Conservation (phyloP, 2,329 filamentous ascomycete species). For the Kalaharituber pfeilii region DNA sequence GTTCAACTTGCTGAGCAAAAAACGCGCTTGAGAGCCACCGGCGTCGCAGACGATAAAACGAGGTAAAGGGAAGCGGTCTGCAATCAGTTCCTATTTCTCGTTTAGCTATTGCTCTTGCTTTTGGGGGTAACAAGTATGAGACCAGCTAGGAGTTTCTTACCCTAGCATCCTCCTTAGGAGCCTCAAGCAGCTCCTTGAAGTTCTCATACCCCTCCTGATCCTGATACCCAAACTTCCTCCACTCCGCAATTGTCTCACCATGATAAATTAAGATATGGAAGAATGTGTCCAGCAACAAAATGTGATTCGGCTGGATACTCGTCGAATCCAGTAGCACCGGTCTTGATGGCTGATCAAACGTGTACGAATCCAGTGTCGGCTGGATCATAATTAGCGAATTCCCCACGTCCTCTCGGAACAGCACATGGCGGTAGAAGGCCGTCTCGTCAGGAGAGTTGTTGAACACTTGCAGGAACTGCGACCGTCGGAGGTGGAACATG, state of each 20-base stretch:
- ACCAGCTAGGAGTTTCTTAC: conserved; percentile 41
- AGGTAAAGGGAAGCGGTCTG: conserved; percentile 92
- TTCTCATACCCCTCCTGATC: conserved; percentile 98
- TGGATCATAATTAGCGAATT: conserved; percentile 99
- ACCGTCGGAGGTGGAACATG: conserved; percentile 96
- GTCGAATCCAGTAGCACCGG: conserved; percentile 93
- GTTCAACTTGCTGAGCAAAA: conserved; percentile 89
- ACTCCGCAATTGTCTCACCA: conserved; percentile 92
- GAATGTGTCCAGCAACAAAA: conserved; percentile 90
- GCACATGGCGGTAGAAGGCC: conserved; percentile 92
- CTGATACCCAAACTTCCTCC: conserved; percentile 95
- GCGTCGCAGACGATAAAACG: conserved; percentile 98
- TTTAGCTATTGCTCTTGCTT: conserved; percentile 5
- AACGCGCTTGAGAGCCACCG: conserved; percentile 94
- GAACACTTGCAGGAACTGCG: conserved; percentile 96
- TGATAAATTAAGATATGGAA: conserved; percentile 99
- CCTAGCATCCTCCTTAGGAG: conserved; percentile 90
- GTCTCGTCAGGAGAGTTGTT: conserved; percentile 99
- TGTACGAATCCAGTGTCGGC: conserved; percentile 91
- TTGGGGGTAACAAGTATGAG: conserved; percentile 1
- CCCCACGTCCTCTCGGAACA: conserved; percentile 92
- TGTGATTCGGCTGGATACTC: conserved; percentile 85
- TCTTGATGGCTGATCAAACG: conserved; percentile 80
- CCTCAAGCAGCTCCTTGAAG: conserved; percentile 70
- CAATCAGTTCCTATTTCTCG: conserved; percentile 67